Percentiles rank a stretch among this genome's conserved stretches.
Evolutionary conservation across 2,329 filamentous ascomycete species (phyloP).

Genomic region (Plenodomus biglobosus): DNA sequence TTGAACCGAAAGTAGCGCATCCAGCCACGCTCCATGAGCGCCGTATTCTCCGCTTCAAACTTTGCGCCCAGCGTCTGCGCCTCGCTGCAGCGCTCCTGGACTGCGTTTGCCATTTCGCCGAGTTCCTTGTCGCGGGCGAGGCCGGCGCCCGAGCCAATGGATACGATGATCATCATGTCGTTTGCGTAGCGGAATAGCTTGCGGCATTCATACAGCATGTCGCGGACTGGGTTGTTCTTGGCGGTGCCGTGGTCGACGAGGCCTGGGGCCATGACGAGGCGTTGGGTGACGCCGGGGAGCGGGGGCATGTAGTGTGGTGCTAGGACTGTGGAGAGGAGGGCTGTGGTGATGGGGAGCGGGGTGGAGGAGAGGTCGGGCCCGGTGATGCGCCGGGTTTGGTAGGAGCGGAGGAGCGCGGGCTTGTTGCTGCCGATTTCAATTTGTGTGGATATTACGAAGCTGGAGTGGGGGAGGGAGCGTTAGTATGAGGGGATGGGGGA

Average conservation of each 20-base stretch:
- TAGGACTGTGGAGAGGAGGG: slow-evolving; percentile 27
- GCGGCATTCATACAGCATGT: slow-evolving; percentile 35
- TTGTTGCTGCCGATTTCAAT: slow-evolving; percentile 34
- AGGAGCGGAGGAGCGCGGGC: slow-evolving; percentile 35
- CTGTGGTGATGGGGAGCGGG: slow-evolving; percentile 30
- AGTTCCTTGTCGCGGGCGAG: slow-evolving; percentile 20
- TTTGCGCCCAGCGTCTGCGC: slow-evolving; percentile 21
- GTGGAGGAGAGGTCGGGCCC: slow-evolving; percentile 31
- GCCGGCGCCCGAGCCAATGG: slow-evolving; percentile 31
- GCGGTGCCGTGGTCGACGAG: slow-evolving; percentile 35
- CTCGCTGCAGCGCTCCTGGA: slow-evolving; percentile 23
- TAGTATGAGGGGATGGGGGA: slow-evolving; percentile 1
- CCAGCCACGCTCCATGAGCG: slow-evolving; percentile 30
- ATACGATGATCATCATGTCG: slow-evolving; percentile 37
- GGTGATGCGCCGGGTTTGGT: slow-evolving; percentile 33
- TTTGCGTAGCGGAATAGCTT: slow-evolving; percentile 35
- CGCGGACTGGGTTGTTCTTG: slow-evolving; percentile 38
- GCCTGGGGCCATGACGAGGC: slow-evolving; percentile 31
- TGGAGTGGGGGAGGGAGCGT: slow-evolving; percentile 1
- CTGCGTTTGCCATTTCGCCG: slow-evolving; percentile 31
- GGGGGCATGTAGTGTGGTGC: slow-evolving; percentile 29
- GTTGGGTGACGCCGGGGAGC: slow-evolving; percentile 13
- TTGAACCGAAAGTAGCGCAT: slow-evolving; percentile 41
- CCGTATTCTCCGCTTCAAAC: slow-evolving; percentile 29
- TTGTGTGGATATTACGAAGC: slow-evolving; percentile 33